These are phyloP conservation scores for Benincasa hispida DNA, from an alignment of 306 rosid genomes.

Conservation along the genomic window DNA sequence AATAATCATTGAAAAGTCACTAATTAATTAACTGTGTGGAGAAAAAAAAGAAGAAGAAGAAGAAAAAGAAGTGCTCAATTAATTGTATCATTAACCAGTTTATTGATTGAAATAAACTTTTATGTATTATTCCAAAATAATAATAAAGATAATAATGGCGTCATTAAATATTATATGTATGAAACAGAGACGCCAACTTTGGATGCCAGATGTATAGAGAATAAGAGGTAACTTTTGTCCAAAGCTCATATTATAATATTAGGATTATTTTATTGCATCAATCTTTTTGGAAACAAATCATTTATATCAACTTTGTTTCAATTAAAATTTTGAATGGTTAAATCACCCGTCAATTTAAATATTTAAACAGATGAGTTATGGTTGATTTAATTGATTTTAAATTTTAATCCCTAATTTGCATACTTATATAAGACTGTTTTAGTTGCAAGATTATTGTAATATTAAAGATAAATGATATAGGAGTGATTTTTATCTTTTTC, in stretches of 20 bases:
- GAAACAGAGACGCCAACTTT: background rate
- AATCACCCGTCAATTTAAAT: no score
- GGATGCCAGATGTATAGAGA: background rate
- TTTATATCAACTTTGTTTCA: no score
- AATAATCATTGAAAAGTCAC: background rate
- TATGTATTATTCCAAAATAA: background rate
- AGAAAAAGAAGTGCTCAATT: background rate
- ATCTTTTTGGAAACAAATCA: background rate
- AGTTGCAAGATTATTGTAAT: no score
- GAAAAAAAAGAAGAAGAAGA: background rate
- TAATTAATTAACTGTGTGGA: background rate
- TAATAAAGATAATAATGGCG: background rate
- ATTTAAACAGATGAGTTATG: no score
- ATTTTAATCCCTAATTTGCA: no score
- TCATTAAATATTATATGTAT: background rate
- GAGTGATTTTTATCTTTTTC: no score
- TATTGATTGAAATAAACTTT: background rate
- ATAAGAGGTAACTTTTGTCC: background rate
- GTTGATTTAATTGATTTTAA: no score
- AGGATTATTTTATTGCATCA: background rate
- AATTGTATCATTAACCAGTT: background rate
- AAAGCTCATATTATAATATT: background rate
- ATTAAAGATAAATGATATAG: no score
- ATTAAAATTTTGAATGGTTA: no score
- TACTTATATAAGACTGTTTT: no score